Base-by-base conservation (phyloP, 306 rosid species). In the Ziziphus jujuba region DNA sequence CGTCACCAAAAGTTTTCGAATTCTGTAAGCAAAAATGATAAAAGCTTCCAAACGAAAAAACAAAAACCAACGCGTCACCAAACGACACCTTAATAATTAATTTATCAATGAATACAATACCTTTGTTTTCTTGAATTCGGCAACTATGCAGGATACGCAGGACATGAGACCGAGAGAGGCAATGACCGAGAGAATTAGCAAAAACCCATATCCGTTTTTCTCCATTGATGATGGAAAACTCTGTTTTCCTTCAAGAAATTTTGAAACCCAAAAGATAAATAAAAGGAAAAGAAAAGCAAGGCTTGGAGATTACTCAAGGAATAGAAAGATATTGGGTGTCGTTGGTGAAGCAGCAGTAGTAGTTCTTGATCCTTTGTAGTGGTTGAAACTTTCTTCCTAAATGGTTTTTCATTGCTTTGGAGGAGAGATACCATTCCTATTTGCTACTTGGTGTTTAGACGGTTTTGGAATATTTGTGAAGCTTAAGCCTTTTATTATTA, bases 71-170 rank as follows among this genome's bases (percentile, higher is more conserved):
- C 2, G 51, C 33, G 2, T 33, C 20, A 23, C n/a, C 5, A 45
- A 75, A 66, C 34, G 15, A 64, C 5, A 16, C 9, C 2, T 17
- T 8, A 19, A 19, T 2, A 22, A 25, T 23, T 8, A 9, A 48
- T 51, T 14, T 20, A 17, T 16, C 24, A 13, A 11, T 23, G 11
- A 3, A 15, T 23, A 6, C 9, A 9, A 10, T 79, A 91, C 98
- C 96, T 81, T 81, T 33, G 85, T 75, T 72, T 88, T 84, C 82
- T 75, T 79, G 21, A 77, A 53, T 73, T 88, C 97, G 0, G 97
- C 93, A 31, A 68, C 86, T 72, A 90, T 71, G 75, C 97, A 93
- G 17, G 84, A 83, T n/a, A 70, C 8, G 74, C 78, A 82, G 72
- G 98, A 84, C 43, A 80, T 60, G 25, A 90, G 49, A 43, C 90